phyloP scores from a whole-genome alignment of 257 asterid genomes.

The Ilex asprella region DNA sequence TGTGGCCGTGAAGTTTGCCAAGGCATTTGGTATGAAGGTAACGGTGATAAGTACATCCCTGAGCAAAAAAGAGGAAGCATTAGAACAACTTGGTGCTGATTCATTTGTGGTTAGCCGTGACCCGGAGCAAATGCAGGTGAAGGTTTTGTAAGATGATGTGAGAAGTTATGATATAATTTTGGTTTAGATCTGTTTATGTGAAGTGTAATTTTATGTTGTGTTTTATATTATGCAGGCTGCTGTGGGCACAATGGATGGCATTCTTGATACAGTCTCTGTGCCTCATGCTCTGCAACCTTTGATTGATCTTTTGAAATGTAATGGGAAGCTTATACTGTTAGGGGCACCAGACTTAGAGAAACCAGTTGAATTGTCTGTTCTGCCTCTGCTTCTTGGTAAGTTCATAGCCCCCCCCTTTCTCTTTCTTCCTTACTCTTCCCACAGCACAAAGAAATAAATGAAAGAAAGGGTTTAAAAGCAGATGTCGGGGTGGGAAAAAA shows the following conservation, averaged over 20 bases:
- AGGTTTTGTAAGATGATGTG: no score
- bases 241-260: not conserved
- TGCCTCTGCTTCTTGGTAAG: not conserved
- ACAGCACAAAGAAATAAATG: no score
- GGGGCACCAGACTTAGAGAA: not conserved
- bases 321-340: not conserved
- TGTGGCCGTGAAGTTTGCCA: not conserved
- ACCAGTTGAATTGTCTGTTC: not conserved
- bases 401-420: not conserved
- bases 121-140: not conserved
- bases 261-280: not conserved
- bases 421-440: not conserved
- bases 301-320: not conserved
- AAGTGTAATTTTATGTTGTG: not conserved
- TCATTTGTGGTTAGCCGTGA: not conserved
- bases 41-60: not conserved
- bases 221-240: not conserved
- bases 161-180: not conserved
- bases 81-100: not conserved
- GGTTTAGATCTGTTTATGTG: not conserved
- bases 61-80: not conserved
- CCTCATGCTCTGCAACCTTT: not conserved
- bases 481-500: not conserved
- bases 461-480: not conserved
- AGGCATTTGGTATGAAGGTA: conserved; percentile 1